Conservation (phyloP, 2,329 filamentous ascomycete genomes). For the Calonectria hawksworthii region DNA sequence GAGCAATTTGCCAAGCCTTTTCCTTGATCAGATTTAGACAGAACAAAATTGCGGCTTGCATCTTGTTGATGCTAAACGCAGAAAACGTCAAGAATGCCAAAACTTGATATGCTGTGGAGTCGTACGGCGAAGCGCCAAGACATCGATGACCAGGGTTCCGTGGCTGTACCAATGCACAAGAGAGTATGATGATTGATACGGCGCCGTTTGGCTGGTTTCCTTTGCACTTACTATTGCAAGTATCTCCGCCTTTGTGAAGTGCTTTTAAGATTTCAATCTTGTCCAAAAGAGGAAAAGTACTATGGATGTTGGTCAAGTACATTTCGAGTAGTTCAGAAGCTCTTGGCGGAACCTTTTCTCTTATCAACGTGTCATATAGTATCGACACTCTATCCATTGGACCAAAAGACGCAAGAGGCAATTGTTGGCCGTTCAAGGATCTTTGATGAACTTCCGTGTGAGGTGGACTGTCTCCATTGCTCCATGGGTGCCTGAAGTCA, state of each 20-base stretch:
- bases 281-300: background rate
- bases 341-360: background rate
- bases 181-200: background rate
- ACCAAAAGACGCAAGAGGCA: background rate
- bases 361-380: background rate
- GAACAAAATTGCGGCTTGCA: background rate
- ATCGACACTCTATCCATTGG: no score
- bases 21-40: background rate
- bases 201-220: no score
- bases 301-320: background rate
- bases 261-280: background rate
- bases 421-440: background rate
- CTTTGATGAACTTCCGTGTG: background rate
- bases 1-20: background rate
- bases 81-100: no score
- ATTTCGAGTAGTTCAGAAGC: background rate
- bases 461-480: background rate
- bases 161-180: background rate
- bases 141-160: background rate
- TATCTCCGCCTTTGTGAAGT: background rate
- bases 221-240: background rate
- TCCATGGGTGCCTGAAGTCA: background rate
- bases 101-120: background rate
- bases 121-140: background rate
- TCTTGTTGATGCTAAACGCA: background rate